Conservation (phyloP, 2,329 filamentous ascomycete genomes). For the Alternaria consortialis region DNA sequence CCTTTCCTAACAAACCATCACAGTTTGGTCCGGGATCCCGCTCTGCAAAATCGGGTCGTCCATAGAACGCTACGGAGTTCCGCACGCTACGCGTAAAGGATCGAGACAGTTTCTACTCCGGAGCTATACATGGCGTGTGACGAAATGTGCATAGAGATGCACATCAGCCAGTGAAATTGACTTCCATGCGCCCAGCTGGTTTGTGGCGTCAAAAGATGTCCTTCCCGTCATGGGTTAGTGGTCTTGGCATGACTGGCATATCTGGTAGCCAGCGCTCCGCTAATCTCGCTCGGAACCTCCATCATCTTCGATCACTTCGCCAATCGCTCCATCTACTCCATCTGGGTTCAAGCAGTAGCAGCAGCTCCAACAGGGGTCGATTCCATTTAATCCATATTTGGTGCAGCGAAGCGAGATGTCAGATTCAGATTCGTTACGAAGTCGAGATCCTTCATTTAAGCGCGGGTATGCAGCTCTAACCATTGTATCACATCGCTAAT, state of each 20-base stretch:
- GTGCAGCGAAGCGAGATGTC: constrained; percentile 15
- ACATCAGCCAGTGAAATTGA: background rate
- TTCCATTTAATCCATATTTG: constrained; percentile 2
- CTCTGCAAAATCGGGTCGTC: background rate
- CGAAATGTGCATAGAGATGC: background rate
- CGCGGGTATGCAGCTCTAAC: constrained; percentile 14
- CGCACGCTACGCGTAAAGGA: background rate
- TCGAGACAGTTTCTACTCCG: background rate
- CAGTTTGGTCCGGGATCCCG: background rate
- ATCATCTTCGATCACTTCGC: constrained; percentile 5
- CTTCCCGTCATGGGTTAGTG: constrained; percentile 1
- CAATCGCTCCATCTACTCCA: constrained; percentile 12
- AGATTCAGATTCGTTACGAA: background rate
- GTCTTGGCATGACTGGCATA: background rate
- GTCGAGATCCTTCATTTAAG: constrained; percentile 1
- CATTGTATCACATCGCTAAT: background rate
- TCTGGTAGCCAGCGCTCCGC: background rate
- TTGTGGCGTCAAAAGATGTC: background rate
- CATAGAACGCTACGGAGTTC: background rate
- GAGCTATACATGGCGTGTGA: background rate
- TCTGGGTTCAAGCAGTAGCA: background rate
- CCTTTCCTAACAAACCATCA: background rate
- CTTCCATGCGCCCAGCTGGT: background rate
- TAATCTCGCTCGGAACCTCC: background rate
- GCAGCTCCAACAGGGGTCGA: background rate